These are phyloP conservation scores for Chlamydomonas sphaeroides DNA, from an alignment of 139 green algal genomes.

Conservation along the genomic window DNA sequence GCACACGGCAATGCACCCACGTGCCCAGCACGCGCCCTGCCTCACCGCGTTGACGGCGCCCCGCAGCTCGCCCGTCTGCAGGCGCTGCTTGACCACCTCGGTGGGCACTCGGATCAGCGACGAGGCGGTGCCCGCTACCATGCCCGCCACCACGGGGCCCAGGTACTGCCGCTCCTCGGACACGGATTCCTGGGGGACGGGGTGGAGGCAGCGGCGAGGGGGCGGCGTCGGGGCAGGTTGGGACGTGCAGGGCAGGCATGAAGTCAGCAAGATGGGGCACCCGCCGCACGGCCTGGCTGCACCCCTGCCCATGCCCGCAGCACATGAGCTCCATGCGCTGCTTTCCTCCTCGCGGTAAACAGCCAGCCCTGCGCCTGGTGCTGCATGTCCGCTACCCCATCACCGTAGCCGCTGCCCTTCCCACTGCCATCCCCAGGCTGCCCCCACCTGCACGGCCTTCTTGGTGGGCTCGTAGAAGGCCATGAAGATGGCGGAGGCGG, in stretches of 20 bases:
- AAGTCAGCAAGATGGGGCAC: no score
- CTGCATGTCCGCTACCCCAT: no score
- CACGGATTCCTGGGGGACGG: conserved; percentile 32
- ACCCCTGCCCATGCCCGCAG: no score
- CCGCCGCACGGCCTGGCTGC: no score
- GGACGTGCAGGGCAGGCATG: no score
- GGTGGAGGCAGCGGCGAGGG: not conserved
- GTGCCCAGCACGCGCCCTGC: no score
- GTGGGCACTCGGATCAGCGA: conserved; percentile 94
- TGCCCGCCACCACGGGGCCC: conserved; percentile 69
- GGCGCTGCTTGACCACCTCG: conserved; percentile 96
- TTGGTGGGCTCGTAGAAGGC: conserved; percentile 95
- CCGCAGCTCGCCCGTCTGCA: conserved; percentile 89
- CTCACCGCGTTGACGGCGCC: conserved; percentile 59
- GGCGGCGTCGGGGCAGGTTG: no score
- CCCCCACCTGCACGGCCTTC: conserved; percentile 51
- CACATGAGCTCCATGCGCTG: no score
- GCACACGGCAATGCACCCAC: no score
- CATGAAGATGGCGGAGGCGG: conserved; percentile 95
- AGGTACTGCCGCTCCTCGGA: conserved; percentile 60
- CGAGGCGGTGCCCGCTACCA: conserved; percentile 82
- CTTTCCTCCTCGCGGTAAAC: no score
- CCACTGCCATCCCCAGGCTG: not conserved
- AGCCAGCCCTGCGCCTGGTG: no score
- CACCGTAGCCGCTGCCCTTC: no score